These are phyloP conservation scores for Cylindrotheca fusiformis DNA, from an alignment of 108 stramenopile species.

Conservation along the genomic window DNA sequence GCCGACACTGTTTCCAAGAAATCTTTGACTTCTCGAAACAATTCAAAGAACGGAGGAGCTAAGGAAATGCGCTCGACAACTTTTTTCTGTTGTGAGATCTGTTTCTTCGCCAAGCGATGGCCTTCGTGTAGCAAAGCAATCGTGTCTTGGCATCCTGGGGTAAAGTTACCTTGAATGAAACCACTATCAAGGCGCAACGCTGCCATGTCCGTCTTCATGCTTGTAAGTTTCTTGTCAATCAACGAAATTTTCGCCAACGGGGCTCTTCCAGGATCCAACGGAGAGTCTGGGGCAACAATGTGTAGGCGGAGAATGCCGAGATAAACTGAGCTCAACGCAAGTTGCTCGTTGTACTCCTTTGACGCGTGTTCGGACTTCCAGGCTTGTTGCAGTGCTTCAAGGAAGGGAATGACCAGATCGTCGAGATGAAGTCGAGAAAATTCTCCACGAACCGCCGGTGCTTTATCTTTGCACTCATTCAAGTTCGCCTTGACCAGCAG, in stretches of 20 bases:
- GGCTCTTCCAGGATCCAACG: constrained; percentile 90
- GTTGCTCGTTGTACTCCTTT: constrained; percentile 15
- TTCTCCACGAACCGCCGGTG: background rate
- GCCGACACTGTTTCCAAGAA: constrained; percentile 42
- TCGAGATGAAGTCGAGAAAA: constrained; percentile 4
- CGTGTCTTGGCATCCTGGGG: constrained; percentile 19
- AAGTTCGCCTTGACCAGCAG: constrained; percentile 5
- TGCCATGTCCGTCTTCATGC: constrained; percentile 44
- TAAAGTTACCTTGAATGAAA: constrained; percentile 50
- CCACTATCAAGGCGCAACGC: constrained; percentile 59
- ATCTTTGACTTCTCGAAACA: constrained; percentile 73
- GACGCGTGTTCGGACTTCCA: constrained; percentile 25
- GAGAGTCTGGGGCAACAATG: constrained; percentile 76
- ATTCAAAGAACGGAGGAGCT: constrained; percentile 64
- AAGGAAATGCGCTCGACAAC: constrained; percentile 65
- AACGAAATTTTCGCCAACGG: constrained; percentile 78
- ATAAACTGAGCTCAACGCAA: constrained; percentile 60
- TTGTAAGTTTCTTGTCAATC: constrained; percentile 42
- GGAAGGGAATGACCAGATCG: constrained; percentile 37
- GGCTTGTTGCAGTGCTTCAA: constrained; percentile 31
- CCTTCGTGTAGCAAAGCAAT: constrained; percentile 15
- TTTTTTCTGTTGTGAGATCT: constrained; percentile 51
- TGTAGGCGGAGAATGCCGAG: constrained; percentile 77
- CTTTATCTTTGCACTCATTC: background rate
- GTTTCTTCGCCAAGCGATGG: constrained; percentile 27